Percentiles rank a stretch among this genome's conserved stretches.
These are phyloP conservation scores for Excoecaria agallocha DNA, from an alignment of 345 rosid genomes.

Conservation along the genomic window DNA sequence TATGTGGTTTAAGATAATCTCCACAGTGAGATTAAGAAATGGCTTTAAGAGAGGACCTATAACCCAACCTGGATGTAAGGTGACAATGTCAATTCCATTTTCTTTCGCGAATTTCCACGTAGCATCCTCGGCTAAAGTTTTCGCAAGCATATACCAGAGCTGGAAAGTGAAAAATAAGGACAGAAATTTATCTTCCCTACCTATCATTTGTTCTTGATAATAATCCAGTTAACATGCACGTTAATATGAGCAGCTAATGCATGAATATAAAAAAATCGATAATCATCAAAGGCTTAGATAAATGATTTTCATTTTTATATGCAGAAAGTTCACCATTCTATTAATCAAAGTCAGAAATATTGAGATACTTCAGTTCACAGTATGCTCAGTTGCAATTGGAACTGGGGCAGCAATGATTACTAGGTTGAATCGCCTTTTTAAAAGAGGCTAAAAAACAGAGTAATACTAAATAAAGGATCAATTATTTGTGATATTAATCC, in stretches of 20 bases:
- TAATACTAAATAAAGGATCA: too few species aligned
- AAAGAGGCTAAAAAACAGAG: too few species aligned
- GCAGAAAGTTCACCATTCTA: too few species aligned
- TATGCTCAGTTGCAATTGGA: too few species aligned
- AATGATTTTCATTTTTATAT: neutral
- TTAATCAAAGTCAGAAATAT: too few species aligned
- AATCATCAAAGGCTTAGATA: too few species aligned
- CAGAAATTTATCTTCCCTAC: neutral
- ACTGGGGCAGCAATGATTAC: too few species aligned
- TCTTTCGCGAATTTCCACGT: slow-evolving; percentile 24
- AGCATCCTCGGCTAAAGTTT: slow-evolving; percentile 20
- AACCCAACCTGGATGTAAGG: slow-evolving; percentile 12
- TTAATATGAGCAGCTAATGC: neutral
- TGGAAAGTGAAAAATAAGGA: neutral
- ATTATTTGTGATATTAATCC: too few species aligned
- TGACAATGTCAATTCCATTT: slow-evolving; percentile 13
- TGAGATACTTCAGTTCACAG: too few species aligned
- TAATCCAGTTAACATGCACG: neutral
- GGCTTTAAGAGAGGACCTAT: slow-evolving; percentile 20
- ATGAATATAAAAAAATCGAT: neutral
- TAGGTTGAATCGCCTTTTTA: too few species aligned
- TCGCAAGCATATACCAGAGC: slow-evolving; percentile 13
- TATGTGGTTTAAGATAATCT: neutral
- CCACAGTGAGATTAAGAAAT: neutral
- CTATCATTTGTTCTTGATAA: neutral